These are phyloP conservation scores for Paraleonurus japonicus DNA, from an alignment of 257 asterid species.

Conservation along the genomic window DNA sequence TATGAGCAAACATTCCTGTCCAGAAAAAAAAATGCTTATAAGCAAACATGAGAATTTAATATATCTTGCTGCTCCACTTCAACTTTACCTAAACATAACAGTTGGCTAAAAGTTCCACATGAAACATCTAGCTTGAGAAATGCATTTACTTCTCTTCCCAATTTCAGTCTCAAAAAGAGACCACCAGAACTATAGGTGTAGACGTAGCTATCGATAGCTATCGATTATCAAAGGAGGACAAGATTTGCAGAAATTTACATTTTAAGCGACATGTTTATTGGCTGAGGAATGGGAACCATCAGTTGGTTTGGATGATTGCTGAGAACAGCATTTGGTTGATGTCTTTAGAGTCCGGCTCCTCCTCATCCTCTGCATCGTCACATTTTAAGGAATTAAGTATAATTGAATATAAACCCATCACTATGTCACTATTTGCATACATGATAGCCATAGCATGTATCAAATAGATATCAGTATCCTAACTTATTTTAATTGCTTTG, in stretches of 20 bases:
- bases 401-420: not conserved
- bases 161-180: conserved; percentile 6
- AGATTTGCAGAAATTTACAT: conserved; percentile 4
- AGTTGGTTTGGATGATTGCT: conserved; percentile 74
- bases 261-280: not conserved
- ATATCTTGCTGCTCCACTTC: not conserved
- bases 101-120: not conserved
- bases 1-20: too few relatives aligned
- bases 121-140: not conserved
- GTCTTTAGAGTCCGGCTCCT: conserved; percentile 54
- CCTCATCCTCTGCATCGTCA: conserved; percentile 50
- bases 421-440: not conserved
- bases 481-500: not conserved
- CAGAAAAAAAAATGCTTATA: too few relatives aligned
- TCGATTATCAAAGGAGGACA: too few relatives aligned
- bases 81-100: not conserved
- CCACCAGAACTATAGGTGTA: not conserved
- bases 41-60: not conserved
- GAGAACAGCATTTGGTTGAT: conserved; percentile 85
- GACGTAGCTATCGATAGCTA: not conserved
- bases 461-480: not conserved
- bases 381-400: conserved; percentile 14
- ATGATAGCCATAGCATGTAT: not conserved
- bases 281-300: not conserved
- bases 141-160: not conserved